Base-by-base conservation (phyloP, 225 moss, liverwort and hornwort genomes). In the Lunularia cruciata region DNA sequence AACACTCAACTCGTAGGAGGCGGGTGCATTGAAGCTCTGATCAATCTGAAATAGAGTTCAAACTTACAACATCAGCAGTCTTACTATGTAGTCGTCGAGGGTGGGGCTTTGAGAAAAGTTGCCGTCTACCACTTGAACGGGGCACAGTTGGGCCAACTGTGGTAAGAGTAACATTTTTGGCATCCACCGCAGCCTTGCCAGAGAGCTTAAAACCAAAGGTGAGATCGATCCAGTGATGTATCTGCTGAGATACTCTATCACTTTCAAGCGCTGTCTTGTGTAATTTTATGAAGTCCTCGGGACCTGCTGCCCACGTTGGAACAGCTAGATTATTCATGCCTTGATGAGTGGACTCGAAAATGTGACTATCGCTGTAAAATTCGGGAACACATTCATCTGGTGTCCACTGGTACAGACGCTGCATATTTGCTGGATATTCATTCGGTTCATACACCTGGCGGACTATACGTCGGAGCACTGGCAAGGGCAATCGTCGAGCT, bases 351-450 rank as follows among this genome's bases (percentile, higher is more conserved):
- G 92, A 92, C 53, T 70, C 77, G 63, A 92, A 89, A 27, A 92
- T 83, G 59, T 87, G 79, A 43, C 81, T 70, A 63, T 92, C 92
- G 64, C 83, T 86, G 37, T 86, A 92, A 52, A 92, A 92, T 60
- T 92, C 92, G 31, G 92, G 92, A 76, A 92, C 89, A 72, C 92
- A 92, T 75, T 92, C 92, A 76, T 92, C 92, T 49, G 92, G 92
- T 40, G 92, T 92, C 92, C 92, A 92, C 70, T 89, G 92, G 73
- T 89, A 92, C 59, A 92, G 77, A 28, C 92, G 78, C 60, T 86
- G 87, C 92, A 92, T 92, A 43, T 82, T 92, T 46, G 81, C 83
- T 59, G 92, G 92, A 78, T 92, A 92, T 74, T 92, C 92, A 67
- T 92, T 92, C 31, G 92, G 92, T 79, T 92, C 92, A 55, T 92